These are phyloP conservation scores for Chalaropsis thielavioides DNA, from an alignment of 2,329 filamentous ascomycete genomes.

Conservation along the genomic window DNA sequence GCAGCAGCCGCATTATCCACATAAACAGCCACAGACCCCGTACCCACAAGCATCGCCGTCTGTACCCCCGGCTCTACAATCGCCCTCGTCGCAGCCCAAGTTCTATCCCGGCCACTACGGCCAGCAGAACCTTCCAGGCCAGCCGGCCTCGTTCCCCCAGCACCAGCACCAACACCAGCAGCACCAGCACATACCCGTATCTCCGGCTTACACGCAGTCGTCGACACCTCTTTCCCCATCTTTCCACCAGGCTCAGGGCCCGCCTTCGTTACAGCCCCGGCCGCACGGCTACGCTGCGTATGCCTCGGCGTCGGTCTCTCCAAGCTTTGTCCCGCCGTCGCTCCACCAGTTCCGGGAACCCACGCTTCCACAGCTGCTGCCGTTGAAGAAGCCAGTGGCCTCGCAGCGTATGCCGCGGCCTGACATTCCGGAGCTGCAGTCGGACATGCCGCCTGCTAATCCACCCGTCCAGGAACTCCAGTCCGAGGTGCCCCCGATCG, in stretches of 20 bases:
- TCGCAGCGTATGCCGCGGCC: not conserved
- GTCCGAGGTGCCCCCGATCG: not conserved
- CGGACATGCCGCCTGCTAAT: not conserved
- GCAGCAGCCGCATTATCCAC: constrained; percentile 10
- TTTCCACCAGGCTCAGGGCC: not conserved
- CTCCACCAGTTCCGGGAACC: not conserved
- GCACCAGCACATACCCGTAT: not conserved
- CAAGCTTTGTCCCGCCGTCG: not conserved
- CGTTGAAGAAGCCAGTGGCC: not conserved
- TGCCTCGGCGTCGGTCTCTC: not conserved
- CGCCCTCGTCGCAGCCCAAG: not conserved
- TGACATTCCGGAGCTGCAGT: constrained; percentile 6
- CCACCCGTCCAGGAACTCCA: not conserved
- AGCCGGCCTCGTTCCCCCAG: not conserved
- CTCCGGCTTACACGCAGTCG: not conserved
- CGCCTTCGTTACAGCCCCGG: not conserved
- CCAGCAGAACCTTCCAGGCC: constrained; percentile 5
- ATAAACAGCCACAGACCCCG: not conserved
- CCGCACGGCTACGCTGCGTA: not conserved
- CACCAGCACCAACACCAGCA: not conserved
- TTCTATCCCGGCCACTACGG: constrained; percentile 7
- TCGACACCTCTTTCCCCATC: not conserved
- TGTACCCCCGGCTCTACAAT: not conserved
- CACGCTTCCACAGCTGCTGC: constrained; percentile 5
- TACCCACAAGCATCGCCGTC: not conserved